These are phyloP conservation scores for Verticillium dahliae DNA, from an alignment of 2,329 filamentous ascomycete species.

Conservation along the genomic window DNA sequence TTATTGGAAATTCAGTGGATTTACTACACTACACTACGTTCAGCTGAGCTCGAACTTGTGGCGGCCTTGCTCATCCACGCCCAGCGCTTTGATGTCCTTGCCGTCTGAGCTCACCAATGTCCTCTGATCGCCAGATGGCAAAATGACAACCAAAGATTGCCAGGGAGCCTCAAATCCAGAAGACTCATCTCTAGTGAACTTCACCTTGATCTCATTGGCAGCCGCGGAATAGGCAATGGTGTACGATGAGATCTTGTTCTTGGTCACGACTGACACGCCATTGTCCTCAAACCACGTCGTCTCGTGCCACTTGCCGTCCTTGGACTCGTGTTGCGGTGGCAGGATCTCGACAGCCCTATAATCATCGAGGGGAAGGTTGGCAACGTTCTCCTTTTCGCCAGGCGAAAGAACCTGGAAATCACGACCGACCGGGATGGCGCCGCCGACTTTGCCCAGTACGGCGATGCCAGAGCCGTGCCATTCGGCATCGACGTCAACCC, in stretches of 20 bases:
- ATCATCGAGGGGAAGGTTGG: slow-evolving; percentile 31
- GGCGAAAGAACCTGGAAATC: slow-evolving; percentile 28
- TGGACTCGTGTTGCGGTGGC: slow-evolving; percentile 19
- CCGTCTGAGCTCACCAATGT: slow-evolving; percentile 8
- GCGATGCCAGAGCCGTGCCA: slow-evolving; percentile 35
- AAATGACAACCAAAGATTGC: slow-evolving; percentile 22
- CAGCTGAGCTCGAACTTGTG: slow-evolving; percentile 12
- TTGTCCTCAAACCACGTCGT: slow-evolving; percentile 31
- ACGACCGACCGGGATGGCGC: slow-evolving; percentile 30
- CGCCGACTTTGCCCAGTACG: slow-evolving; percentile 29
- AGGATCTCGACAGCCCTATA: slow-evolving; percentile 36
- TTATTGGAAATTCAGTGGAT: too few species aligned
- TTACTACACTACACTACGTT: neutral
- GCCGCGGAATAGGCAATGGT: slow-evolving; percentile 18
- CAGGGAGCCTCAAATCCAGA: slow-evolving; percentile 26
- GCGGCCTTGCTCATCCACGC: slow-evolving; percentile 14
- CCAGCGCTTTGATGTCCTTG: slow-evolving; percentile 6
- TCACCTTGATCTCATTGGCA: slow-evolving; percentile 15
- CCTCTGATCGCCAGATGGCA: slow-evolving; percentile 24
- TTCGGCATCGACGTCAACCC: slow-evolving; percentile 31
- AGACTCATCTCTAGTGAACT: slow-evolving; percentile 20
- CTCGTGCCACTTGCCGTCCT: slow-evolving; percentile 17
- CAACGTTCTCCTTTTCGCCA: slow-evolving; percentile 28
- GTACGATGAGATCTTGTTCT: slow-evolving; percentile 25
- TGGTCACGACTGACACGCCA: slow-evolving; percentile 22